Evolutionary conservation across 75 land plant genomes (phyloP).

Genomic region (Ceratopteris richardii): DNA sequence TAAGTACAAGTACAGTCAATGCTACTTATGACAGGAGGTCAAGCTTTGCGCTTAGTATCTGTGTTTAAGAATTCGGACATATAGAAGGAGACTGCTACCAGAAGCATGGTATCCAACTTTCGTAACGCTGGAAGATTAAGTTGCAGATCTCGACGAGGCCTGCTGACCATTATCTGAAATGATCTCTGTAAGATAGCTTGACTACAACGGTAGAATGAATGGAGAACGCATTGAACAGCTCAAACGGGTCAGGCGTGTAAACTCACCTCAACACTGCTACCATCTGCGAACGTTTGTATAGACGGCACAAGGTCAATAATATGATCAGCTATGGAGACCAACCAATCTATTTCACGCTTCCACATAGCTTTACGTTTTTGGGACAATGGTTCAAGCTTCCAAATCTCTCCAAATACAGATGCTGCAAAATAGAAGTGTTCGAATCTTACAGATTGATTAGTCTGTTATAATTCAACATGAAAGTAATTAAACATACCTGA

Average conservation of each 20-base stretch:
- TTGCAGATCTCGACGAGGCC: slow-evolving; percentile 29
- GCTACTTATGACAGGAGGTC: too few relatives aligned
- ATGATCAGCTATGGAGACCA: slow-evolving; percentile 45
- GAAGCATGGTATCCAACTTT: slow-evolving; percentile 30
- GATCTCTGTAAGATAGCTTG: too few relatives aligned
- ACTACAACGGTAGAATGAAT: not conserved
- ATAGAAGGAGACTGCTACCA: too few relatives aligned
- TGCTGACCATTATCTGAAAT: slow-evolving; percentile 32
- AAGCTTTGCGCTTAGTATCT: too few relatives aligned
- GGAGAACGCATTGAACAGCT: not conserved
- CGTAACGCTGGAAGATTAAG: slow-evolving; percentile 35
- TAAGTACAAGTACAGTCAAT: too few relatives aligned
- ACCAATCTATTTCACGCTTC: slow-evolving; percentile 47
- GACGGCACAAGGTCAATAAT: slow-evolving; percentile 47
- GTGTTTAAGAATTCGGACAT: too few relatives aligned
- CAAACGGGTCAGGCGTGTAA: too few relatives aligned
- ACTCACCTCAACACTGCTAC: slow-evolving; percentile 38
- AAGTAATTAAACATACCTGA: slow-evolving; percentile 14
- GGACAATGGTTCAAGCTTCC: slow-evolving; percentile 47
- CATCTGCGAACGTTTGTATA: slow-evolving; percentile 37
- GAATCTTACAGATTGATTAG: too few relatives aligned
- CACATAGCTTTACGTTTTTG: slow-evolving; percentile 38
- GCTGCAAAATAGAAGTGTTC: slow-evolving; percentile 21
- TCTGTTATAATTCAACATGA: too few relatives aligned
- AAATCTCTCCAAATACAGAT: slow-evolving; percentile 42